Conservation (phyloP, 2,329 filamentous ascomycete genomes). For the Fusarium tupiense region DNA sequence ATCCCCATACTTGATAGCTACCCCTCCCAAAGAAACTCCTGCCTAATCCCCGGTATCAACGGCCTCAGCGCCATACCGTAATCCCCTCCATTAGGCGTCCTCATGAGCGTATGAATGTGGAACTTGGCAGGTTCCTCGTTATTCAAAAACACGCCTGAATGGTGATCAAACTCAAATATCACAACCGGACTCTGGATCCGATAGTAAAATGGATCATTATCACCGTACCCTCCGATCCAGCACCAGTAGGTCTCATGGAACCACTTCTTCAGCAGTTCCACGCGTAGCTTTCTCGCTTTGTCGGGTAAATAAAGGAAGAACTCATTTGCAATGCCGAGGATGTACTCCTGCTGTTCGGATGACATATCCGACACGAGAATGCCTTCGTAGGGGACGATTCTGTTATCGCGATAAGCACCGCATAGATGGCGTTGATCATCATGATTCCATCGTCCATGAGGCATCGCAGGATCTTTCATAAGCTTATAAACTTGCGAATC, state of each 20-base stretch:
- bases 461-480: constrained; percentile 74
- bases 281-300: constrained; percentile 61
- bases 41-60: constrained; percentile 47
- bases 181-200: constrained; percentile 80
- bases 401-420: constrained; percentile 82
- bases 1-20: rapidly evolving
- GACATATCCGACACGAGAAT: constrained; percentile 62
- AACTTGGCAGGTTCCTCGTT: constrained; percentile 80
- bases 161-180: constrained; percentile 81
- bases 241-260: constrained; percentile 80
- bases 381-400: constrained; percentile 79
- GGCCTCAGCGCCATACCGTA: constrained; percentile 69
- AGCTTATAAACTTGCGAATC: constrained; percentile 66
- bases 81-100: constrained; percentile 79
- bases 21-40: constrained; percentile 39
- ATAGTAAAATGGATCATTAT: constrained; percentile 80
- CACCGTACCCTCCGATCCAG: constrained; percentile 77
- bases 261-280: constrained; percentile 63
- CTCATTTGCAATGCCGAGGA: constrained; percentile 56
- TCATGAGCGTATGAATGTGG: constrained; percentile 78
- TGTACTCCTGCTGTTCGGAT: constrained; percentile 49
- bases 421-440: constrained; percentile 83
- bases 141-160: constrained; percentile 79
- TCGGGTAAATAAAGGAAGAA: constrained; percentile 75
- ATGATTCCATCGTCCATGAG: constrained; percentile 77